Evolutionary conservation across 2,329 filamentous ascomycete species (phyloP).

Genomic region (Laburnicola sp.): DNA sequence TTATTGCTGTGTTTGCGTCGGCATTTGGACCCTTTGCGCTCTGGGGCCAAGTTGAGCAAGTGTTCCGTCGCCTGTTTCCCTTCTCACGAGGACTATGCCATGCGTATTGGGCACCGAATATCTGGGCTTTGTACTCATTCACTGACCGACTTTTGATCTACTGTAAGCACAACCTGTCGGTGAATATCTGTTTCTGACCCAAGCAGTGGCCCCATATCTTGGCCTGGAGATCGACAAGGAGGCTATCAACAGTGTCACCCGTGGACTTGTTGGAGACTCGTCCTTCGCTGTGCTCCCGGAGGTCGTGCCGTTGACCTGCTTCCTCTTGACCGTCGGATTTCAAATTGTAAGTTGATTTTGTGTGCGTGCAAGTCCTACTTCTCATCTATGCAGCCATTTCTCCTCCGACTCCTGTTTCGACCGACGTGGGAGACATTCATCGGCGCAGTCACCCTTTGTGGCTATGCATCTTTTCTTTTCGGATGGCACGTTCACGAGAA

Average conservation of each 20-base stretch:
- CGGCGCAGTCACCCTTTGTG: conserved; percentile 86
- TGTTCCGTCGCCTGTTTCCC: conserved; percentile 83
- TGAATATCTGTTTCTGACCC: conserved; percentile 37
- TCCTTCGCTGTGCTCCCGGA: conserved; percentile 92
- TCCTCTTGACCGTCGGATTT: conserved; percentile 78
- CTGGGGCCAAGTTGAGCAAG: conserved; percentile 80
- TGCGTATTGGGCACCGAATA: conserved; percentile 96
- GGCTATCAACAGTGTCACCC: conserved; percentile 84
- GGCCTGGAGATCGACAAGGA: conserved; percentile 72
- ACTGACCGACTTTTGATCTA: conserved; percentile 80
- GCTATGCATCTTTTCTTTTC: conserved; percentile 94
- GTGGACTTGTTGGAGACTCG: conserved; percentile 90
- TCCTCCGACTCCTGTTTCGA: conserved; percentile 77
- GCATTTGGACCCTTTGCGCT: conserved; percentile 88
- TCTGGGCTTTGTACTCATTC: conserved; percentile 97
- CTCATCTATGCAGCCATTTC: conserved; percentile 46
- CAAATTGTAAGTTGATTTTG: conserved; percentile 61
- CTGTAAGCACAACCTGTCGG: conserved; percentile 55
- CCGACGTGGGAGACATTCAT: conserved; percentile 90
- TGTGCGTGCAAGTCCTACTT: background rate
- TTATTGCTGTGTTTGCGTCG: conserved; percentile 70
- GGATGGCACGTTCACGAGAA: conserved; percentile 99
- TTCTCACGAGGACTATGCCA: conserved; percentile 94
- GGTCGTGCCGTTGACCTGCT: conserved; percentile 77
- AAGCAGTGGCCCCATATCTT: conserved; percentile 75